Base-by-base conservation (phyloP, 2,329 filamentous ascomycete species). In the Thielaviopsis populi region DNA sequence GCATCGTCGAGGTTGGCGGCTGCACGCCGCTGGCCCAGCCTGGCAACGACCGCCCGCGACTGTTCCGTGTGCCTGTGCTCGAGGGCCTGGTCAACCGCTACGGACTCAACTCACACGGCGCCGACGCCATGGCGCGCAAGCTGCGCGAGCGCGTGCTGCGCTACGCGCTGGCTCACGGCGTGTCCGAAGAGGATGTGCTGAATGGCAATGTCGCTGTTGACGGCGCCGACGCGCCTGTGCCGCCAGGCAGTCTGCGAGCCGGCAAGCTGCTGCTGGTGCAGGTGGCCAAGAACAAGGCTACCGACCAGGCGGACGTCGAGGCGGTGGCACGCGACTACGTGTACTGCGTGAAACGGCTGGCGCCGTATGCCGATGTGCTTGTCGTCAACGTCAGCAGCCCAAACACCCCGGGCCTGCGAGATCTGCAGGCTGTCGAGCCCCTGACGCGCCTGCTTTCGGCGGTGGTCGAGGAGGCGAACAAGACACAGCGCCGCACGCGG, bases 351-450 rank as follows among this genome's bases (percentile, higher is more conserved):
- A 79, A 87, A 63, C 81, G 85, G 56, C 77, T 99, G 43, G 94
- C 87, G 3, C 86, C 81, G 61, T 99, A 96, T 72, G 91, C 94
- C 11, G 94, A 99, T 70, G 87, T 99, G 42, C 77, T 99, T n/a
- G 92, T 97, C 7, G 94, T 99, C 71, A 99, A 99, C 70, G 94
- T 99, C 60, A 96, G 91, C 71, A 95, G 89, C 69, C 94, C 94
- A 27, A 99, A 99, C 75, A 97, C 92, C 0, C 92, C 92, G 0
- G 92, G 94, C 0, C 80, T 97, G 59, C 84, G 94, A 27, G 87
- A 90, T 64, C 78, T 99, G 43, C 94, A 99, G 75, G 88, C 88
- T 1, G 83, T 86, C 0, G 90, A 88, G 68, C 92, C 91, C 0
- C 76, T 99, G 64, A 92, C 90, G 1, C 78, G 83, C 50, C 86